These are phyloP conservation scores for Ilyonectria mors-panacis DNA, from an alignment of 2,329 filamentous ascomycete species.

Conservation along the genomic window DNA sequence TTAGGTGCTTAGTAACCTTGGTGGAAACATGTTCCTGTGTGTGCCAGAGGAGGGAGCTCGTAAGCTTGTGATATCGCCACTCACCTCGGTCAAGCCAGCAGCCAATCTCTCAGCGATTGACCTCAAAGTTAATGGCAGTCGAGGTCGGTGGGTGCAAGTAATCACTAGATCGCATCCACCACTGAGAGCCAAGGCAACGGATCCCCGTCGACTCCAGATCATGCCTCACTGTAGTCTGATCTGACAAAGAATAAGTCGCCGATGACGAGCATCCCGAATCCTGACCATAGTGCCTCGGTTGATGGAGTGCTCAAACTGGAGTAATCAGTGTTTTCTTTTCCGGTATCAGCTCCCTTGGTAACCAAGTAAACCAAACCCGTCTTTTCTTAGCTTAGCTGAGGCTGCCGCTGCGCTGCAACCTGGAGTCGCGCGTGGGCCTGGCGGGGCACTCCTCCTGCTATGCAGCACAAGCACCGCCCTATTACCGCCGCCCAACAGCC, in stretches of 20 bases:
- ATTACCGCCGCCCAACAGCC: background rate
- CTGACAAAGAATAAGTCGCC: background rate
- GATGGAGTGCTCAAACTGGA: too few relatives aligned
- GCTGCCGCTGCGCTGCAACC: too few relatives aligned
- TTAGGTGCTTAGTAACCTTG: background rate
- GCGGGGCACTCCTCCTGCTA: background rate
- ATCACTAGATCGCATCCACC: background rate
- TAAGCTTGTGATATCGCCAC: slow-evolving; percentile 1
- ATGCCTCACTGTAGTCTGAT: background rate
- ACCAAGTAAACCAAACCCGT: too few relatives aligned
- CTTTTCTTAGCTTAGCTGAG: too few relatives aligned
- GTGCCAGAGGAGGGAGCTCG: background rate
- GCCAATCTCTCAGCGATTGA: background rate
- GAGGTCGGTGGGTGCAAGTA: background rate
- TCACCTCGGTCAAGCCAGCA: background rate
- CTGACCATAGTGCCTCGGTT: too few relatives aligned
- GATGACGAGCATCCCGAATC: background rate
- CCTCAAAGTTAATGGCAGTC: background rate
- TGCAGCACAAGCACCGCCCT: slow-evolving; percentile 3
- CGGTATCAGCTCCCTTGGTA: too few relatives aligned
- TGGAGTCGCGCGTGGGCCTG: slow-evolving; percentile 1
- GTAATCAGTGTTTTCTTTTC: too few relatives aligned
- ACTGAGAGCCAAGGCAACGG: background rate
- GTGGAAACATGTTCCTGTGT: background rate
- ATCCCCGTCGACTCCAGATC: background rate